Evolutionary conservation across 2,329 filamentous ascomycete genomes (phyloP), one percentile per base, ranked within the genome.

Genomic region (Echinosphaeria canescens): DNA sequence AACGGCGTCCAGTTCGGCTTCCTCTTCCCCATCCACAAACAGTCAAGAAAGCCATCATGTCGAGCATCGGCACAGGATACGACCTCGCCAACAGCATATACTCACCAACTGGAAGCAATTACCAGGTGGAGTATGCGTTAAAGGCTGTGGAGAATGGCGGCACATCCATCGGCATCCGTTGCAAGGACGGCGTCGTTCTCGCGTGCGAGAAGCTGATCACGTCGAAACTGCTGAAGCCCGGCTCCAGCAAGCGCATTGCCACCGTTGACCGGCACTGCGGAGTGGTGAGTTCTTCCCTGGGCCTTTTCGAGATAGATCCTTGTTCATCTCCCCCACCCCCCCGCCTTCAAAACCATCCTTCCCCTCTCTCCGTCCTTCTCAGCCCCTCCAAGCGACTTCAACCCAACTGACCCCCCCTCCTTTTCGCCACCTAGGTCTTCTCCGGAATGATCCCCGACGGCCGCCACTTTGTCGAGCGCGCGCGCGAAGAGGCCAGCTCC

Each of bases 71-170:
- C 49, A 98, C 88, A 44, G 88, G 88, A 47, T 98, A 98, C 60
- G 88, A 98, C 70, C 75, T 98, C 44, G 81, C 81, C 50, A 98
- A 98, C 68, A 95, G 88, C 46, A 90, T 95, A 61, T 98, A 95
- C 65, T 95, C 88, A 26, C 88, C 88, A 38, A 88, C 98, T 58
- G 88, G 88, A 48, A 79, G 88, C 42, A 98, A 98, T 54, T 98
- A 98, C 54, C 88, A 98, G 56, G 81, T 90, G 52, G 88, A 98
- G 64, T 98, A 98, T 52, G 88, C 88, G 39, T 76, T 90, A 41
- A 98, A 98, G 63, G 88, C 88, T 30, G 88, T 98, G 35, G 88
- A 98, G 59, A 95, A 90, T 44, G 88, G 85, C 38, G 85, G 88
- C 45, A 98, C 88, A 29, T 82, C 84, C 28, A 71, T 98, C 50